phyloP scores from a whole-genome alignment of 1,284 basidiomycete genomes.

The Coniferiporia sulphurascens region DNA sequence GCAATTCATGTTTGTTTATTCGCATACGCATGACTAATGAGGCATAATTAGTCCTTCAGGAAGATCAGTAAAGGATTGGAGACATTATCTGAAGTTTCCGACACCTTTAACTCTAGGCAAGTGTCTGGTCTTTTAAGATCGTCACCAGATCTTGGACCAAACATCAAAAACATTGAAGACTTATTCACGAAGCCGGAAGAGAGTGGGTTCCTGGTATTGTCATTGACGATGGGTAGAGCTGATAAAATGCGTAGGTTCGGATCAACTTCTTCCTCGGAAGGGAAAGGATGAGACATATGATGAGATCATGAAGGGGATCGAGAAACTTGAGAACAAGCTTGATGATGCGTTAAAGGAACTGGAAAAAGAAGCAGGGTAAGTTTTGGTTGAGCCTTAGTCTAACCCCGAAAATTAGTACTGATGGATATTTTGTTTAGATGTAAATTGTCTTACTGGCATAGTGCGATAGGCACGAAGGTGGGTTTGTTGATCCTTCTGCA shows the following conservation, averaged over 20 bases:
- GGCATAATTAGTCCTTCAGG: slow-evolving; percentile 61
- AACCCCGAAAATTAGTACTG: not conserved
- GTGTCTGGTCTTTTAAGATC: slow-evolving; percentile 70
- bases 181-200: slow-evolving; percentile 67
- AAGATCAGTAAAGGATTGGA: slow-evolving; percentile 65
- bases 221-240: slow-evolving; percentile 16
- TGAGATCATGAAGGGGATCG: slow-evolving; percentile 64
- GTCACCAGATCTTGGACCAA: slow-evolving; percentile 73
- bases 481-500: not conserved
- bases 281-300: slow-evolving; percentile 88
- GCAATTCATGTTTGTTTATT: not conserved
- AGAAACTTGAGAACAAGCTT: slow-evolving; percentile 64
- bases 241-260: slow-evolving; percentile 38
- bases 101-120: slow-evolving; percentile 71
- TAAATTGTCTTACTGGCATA: slow-evolving; percentile 78
- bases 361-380: slow-evolving; percentile 53
- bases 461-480: slow-evolving; percentile 76
- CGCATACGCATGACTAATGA: not conserved
- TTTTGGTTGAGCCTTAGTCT: slow-evolving; percentile 10
- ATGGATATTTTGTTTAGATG: slow-evolving; percentile 31
- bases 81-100: slow-evolving; percentile 59
- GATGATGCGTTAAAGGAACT: slow-evolving; percentile 60
- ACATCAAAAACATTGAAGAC: slow-evolving; percentile 68
- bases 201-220: slow-evolving; percentile 38
- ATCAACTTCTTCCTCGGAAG: slow-evolving; percentile 68